phyloP scores from a whole-genome alignment of 208 protist species.

The Trypanosoma congolense region DNA sequence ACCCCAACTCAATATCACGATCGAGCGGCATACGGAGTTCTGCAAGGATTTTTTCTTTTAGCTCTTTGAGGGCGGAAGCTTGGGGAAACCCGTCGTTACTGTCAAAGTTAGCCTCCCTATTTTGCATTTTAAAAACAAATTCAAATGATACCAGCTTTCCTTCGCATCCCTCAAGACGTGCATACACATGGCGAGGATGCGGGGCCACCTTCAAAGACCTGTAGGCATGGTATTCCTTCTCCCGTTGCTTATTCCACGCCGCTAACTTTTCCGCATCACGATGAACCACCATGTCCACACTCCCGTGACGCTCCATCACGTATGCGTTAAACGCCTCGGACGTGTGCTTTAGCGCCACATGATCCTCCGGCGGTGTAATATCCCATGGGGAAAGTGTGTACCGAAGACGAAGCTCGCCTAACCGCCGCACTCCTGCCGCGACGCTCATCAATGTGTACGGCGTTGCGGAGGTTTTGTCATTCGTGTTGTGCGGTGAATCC shows the following conservation, averaged over 20 bases:
- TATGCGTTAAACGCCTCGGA: conserved; percentile 81
- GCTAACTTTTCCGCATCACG: conserved; percentile 50
- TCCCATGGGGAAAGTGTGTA: conserved; percentile 84
- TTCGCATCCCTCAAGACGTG: conserved; percentile 81
- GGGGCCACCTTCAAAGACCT: conserved; percentile 38
- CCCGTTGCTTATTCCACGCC: conserved; percentile 62
- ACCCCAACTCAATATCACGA: conserved; percentile 70
- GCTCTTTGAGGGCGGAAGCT: conserved; percentile 29
- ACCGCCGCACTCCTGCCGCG: conserved; percentile 45
- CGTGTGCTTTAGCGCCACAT: conserved; percentile 61
- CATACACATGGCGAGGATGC: conserved; percentile 78
- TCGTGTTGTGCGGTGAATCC: conserved; percentile 62
- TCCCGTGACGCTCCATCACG: conserved; percentile 68
- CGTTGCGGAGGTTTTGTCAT: conserved; percentile 37
- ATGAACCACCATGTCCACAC: conserved; percentile 48
- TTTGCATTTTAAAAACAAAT: conserved; percentile 39
- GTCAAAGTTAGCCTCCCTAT: conserved; percentile 8
- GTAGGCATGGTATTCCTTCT: conserved; percentile 76
- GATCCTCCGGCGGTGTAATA: conserved; percentile 70
- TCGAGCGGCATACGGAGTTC: conserved; percentile 55
- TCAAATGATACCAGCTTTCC: conserved; percentile 83
- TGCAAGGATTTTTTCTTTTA: conserved; percentile 35
- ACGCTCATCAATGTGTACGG: conserved; percentile 76
- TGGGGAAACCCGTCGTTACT: conserved; percentile 4
- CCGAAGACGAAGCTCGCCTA: conserved; percentile 51